These are phyloP conservation scores for Chaetothyriales sp. DNA, from an alignment of 2,329 filamentous ascomycete genomes.

Conservation along the genomic window DNA sequence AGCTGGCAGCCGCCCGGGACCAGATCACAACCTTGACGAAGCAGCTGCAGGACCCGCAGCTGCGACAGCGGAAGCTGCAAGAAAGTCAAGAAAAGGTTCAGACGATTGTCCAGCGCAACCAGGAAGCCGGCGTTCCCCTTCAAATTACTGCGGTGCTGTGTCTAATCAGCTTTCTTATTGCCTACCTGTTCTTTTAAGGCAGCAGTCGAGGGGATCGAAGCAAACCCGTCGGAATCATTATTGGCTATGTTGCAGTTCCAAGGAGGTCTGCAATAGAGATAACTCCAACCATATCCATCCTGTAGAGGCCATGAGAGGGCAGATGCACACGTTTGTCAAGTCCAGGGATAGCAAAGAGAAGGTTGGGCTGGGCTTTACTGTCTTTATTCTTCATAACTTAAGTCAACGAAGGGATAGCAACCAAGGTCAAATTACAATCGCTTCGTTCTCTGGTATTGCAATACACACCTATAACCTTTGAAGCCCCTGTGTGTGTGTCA, in stretches of 20 bases:
- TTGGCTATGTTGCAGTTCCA: background rate
- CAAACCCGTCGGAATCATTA: background rate
- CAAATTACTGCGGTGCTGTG: slow-evolving; percentile 74
- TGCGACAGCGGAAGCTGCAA: slow-evolving; percentile 63
- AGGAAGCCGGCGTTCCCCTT: slow-evolving; percentile 64
- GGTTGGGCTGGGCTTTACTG: background rate
- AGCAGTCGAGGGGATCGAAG: background rate
- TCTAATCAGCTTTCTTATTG: slow-evolving; percentile 79
- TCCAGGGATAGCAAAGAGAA: background rate
- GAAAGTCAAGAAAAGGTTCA: slow-evolving; percentile 43
- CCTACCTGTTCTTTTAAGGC: slow-evolving; percentile 87
- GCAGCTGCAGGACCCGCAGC: slow-evolving; percentile 50
- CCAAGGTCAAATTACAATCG: too few species aligned
- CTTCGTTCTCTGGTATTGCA: too few species aligned
- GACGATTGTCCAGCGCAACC: slow-evolving; percentile 37
- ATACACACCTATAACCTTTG: slow-evolving; percentile 22
- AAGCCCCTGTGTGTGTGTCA: slow-evolving; percentile 18
- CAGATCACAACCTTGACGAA: slow-evolving; percentile 56
- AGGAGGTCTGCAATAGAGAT: background rate
- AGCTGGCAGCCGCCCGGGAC: slow-evolving; percentile 62
- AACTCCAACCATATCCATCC: background rate
- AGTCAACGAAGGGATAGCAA: too few species aligned
- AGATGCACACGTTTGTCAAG: background rate
- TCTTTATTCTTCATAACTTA: slow-evolving; percentile 43
- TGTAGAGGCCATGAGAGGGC: background rate